Evolutionary conservation across 2,329 filamentous ascomycete genomes (phyloP).

Genomic region (Monosporascus cannonballus): DNA sequence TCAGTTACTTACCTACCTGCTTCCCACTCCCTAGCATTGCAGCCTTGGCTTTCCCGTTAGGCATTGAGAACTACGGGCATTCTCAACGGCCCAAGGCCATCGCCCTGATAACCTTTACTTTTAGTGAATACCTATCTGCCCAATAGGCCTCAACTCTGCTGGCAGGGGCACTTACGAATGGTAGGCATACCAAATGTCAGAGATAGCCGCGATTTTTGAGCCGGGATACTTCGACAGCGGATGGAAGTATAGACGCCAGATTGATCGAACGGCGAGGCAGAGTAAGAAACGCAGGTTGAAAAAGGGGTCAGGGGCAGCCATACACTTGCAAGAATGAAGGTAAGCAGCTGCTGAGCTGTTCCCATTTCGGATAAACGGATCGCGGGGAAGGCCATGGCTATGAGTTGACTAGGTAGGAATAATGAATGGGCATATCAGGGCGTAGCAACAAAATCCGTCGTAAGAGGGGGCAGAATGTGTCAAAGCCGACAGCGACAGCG

Average conservation of each 20-base stretch:
- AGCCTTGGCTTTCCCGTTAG: too few species aligned
- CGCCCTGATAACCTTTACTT: background rate
- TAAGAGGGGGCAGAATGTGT: too few species aligned
- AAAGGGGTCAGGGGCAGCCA: background rate
- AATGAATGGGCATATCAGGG: too few species aligned
- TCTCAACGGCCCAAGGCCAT: background rate
- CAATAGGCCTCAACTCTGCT: background rate
- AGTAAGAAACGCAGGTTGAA: background rate
- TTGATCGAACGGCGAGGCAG: background rate
- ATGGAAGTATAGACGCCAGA: conserved; percentile 7
- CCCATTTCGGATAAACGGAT: too few species aligned
- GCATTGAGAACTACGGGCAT: background rate
- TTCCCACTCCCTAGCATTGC: too few species aligned
- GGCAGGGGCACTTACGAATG: conserved; percentile 17
- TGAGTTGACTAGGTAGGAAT: too few species aligned
- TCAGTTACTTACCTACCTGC: too few species aligned
- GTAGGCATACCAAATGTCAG: conserved; percentile 41
- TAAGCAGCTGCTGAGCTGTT: too few species aligned
- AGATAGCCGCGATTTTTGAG: conserved; percentile 29
- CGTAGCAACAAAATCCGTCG: too few species aligned
- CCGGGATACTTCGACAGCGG: conserved; percentile 22
- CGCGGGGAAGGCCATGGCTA: too few species aligned
- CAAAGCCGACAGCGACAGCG: too few species aligned
- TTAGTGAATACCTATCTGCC: background rate
- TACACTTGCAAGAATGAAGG: too few species aligned